These are phyloP conservation scores for Pisolithus sp. DNA, from an alignment of 768 basidiomycete genomes.

Conservation along the genomic window DNA sequence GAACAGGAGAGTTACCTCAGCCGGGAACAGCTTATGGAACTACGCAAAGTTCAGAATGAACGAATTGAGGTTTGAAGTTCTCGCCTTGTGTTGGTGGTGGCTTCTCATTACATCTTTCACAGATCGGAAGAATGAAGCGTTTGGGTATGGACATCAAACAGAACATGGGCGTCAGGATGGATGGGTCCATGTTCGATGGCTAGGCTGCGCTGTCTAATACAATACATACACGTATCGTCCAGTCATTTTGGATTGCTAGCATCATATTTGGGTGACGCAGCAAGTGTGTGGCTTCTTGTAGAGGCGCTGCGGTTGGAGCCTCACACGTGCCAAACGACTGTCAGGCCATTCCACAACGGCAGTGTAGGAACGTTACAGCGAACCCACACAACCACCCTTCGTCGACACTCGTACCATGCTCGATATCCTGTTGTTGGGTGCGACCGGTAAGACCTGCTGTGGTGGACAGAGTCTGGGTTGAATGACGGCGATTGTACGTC, in stretches of 20 bases:
- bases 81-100: background rate
- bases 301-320: too few relatives aligned
- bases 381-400: background rate
- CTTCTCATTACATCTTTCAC: background rate
- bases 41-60: constrained; percentile 81
- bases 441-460: constrained; percentile 39
- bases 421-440: constrained; percentile 67
- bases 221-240: too few relatives aligned
- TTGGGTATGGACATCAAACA: constrained; percentile 85
- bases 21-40: constrained; percentile 73
- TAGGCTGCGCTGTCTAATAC: constrained; percentile 4
- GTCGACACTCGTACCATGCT: constrained; percentile 23
- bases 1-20: constrained; percentile 73
- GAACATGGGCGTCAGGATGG: constrained; percentile 85
- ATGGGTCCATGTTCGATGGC: constrained; percentile 56
- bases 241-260: too few relatives aligned
- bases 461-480: background rate
- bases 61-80: constrained; percentile 57
- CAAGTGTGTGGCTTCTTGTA: too few relatives aligned
- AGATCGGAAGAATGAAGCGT: constrained; percentile 80
- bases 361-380: background rate
- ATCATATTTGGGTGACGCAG: too few relatives aligned
- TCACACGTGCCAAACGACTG: too few relatives aligned
- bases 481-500: background rate
- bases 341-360: too few relatives aligned